These are phyloP conservation scores for Psilocybe mexicana DNA, from an alignment of 1,284 basidiomycete genomes.

Conservation along the genomic window DNA sequence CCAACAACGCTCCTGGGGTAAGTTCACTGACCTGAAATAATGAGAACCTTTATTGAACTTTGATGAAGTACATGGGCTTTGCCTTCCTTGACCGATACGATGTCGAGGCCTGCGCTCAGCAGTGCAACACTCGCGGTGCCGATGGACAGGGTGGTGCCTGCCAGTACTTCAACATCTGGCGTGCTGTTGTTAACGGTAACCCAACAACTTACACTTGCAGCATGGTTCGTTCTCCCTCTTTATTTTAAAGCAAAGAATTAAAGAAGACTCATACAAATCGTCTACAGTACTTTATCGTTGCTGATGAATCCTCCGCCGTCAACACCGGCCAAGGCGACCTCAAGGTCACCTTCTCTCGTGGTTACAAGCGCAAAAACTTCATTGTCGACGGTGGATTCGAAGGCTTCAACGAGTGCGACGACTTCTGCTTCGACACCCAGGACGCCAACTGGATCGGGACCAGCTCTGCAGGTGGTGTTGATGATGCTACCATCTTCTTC, in stretches of 20 bases:
- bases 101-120: slow-evolving; percentile 36
- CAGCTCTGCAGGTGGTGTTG: slow-evolving; percentile 27
- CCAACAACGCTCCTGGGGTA: slow-evolving; percentile 46
- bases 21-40: slow-evolving; percentile 21
- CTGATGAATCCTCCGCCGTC: slow-evolving; percentile 40
- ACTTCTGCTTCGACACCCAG: slow-evolving; percentile 33
- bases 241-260: background rate
- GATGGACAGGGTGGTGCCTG: slow-evolving; percentile 39
- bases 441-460: slow-evolving; percentile 33
- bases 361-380: slow-evolving; percentile 36
- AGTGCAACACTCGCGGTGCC: slow-evolving; percentile 39
- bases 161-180: slow-evolving; percentile 49
- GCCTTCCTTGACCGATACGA: slow-evolving; percentile 42
- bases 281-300: slow-evolving; percentile 38
- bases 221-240: slow-evolving; percentile 31
- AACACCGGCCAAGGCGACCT: slow-evolving; percentile 42
- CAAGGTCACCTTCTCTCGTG: slow-evolving; percentile 40
- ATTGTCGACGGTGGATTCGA: slow-evolving; percentile 37
- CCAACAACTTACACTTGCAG: slow-evolving; percentile 45
- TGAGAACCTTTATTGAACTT: slow-evolving; percentile 20
- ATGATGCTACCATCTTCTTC: slow-evolving; percentile 37
- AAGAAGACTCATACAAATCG: background rate
- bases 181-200: slow-evolving; percentile 39
- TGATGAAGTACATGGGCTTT: slow-evolving; percentile 43
- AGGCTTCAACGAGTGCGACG: slow-evolving; percentile 25